phyloP scores from a whole-genome alignment of 352 stramenopile species.

The Globisporangium okanoganense region DNA sequence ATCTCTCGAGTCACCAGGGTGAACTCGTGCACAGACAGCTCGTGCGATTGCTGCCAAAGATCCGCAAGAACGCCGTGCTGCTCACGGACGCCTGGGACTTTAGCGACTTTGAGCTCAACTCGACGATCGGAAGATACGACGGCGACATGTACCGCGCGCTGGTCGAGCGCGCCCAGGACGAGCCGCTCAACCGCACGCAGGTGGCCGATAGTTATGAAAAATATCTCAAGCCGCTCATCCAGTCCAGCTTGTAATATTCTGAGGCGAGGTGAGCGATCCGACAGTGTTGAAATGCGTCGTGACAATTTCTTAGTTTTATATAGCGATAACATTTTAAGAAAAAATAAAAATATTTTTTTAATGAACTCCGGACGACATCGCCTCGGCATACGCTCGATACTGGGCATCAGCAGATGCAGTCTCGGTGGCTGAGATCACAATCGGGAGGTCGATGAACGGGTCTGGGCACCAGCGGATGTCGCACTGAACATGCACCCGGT shows the following conservation, averaged over 20 bases:
- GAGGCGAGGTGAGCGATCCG: too few species aligned
- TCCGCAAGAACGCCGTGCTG: constrained; percentile 37
- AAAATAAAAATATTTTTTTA: too few species aligned
- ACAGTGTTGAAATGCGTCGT: too few species aligned
- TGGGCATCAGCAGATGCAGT: background rate
- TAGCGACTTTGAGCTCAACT: constrained; percentile 63
- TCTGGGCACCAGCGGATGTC: constrained; percentile 40
- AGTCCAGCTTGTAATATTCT: constrained; percentile 31
- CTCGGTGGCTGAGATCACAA: constrained; percentile 2
- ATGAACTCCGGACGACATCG: background rate
- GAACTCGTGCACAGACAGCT: constrained; percentile 21
- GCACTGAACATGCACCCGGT: constrained; percentile 33
- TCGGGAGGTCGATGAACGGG: constrained; percentile 27
- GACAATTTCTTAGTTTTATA: background rate
- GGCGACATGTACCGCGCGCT: constrained; percentile 68
- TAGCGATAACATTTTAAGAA: too few species aligned
- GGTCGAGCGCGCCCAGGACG: constrained; percentile 36
- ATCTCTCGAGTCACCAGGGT: constrained; percentile 28
- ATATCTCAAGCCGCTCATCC: constrained; percentile 42
- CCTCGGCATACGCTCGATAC: constrained; percentile 14
- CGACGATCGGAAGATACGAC: constrained; percentile 67
- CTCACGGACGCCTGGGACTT: constrained; percentile 38
- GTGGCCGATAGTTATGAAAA: constrained; percentile 52
- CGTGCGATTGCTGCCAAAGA: constrained; percentile 21
- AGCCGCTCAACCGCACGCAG: constrained; percentile 57